Base-by-base conservation (phyloP, 495 filamentous ascomycete genomes). In the Lophiostoma macrostomum region DNA sequence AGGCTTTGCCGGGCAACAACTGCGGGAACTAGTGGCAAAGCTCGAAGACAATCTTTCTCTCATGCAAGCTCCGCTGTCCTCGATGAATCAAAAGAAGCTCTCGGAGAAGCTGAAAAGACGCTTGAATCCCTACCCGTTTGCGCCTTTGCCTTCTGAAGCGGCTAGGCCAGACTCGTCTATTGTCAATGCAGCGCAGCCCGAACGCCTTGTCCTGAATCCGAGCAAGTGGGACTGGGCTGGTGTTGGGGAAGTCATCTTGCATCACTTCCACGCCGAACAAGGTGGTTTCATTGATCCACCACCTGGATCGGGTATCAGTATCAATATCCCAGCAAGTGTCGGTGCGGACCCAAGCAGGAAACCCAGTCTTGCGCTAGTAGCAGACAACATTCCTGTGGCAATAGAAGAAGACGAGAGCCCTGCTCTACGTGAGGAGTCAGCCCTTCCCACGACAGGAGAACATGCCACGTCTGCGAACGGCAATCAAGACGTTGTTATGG, bases 111-210 rank as follows among this genome's bases (percentile, higher is more conserved):
- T 96, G 16, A 80, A 75, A 58, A 81, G 76, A 45, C 81, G 84
- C 40, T 73, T 87, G 10, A 88, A 95, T 60, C 85, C 84, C 3
- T 87, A 86, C 57, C 81, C 87, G 2, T 95, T 85, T 63, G 75
- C 94, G 0, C 88, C 86, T 4, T 65, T 80, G 7, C 53, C 54
- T 14, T 57, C 49, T 0, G 54, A 63, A 18, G 39, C 46, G 16
- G 31, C 36, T 10, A 40, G 36, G 8, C 18, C 29, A 29, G 11
- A 8, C 7, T 4, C 38, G 7, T 48, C 43, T 16, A 16, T 16
- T 5, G 7, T 19, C 16, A n/a, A 40, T 14, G 31, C 12, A 14
- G 16, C 19, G 19, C 64, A 71, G 12, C 56, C 59, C 2, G 50
- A 62, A 18, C 40, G 25, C 57, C 65, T 53, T 34, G 20, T 38